Base-by-base conservation (phyloP, 169 alveolate genomes). In the Eimeria sp. region DNA sequence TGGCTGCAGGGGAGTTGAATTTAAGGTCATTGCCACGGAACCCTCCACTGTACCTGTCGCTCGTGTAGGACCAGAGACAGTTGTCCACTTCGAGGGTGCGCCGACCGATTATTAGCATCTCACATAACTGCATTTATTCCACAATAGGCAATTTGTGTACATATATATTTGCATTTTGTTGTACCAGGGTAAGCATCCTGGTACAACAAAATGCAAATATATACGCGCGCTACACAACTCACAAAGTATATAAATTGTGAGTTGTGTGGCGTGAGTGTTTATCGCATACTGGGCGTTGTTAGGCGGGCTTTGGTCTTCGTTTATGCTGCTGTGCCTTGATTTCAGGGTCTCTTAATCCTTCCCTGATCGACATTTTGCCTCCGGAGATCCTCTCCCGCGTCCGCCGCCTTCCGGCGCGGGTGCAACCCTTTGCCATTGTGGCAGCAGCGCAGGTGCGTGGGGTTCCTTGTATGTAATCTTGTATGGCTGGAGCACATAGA, bases 1-100 rank as follows among this genome's bases (percentile, higher is more conserved):
- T 34, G 5, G 30, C 54, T 91, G 58, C 94, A 93, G 97, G 27
- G 98, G 98, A 34, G 97, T 97, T 13, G 97, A 97, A 67, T 97
- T 97, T 78, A 96, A 97, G 51, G 89, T 97, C 34, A 96, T 94
- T 2, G 97, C 96, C 47, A 75, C 96, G 84, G 97, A 89, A 67
- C 96, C 95, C 58, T 45, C 78, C 51, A 82, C 96, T 13, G 76
- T 61, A 11, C 82, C 73, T 16, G 92, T 58, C 54, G 97, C 96
- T 57, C 95, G 97, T 0, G 95, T 95, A 2, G 97, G 97, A 27
- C 97, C 95, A 13, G 96, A 89, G 61, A 95, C 97, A 27, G 80
- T 80, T 73, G 91, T 78, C 11, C 89, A 89, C 96, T 47, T 67
- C 30, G 75, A 83, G 67, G 90, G 94, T 70, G 20, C n/a, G 72